Percentiles rank a stretch among this genome's conserved stretches.
These are phyloP conservation scores for Metschnikowia sp. DNA, from an alignment of 805 yeast species.

Conservation along the genomic window DNA sequence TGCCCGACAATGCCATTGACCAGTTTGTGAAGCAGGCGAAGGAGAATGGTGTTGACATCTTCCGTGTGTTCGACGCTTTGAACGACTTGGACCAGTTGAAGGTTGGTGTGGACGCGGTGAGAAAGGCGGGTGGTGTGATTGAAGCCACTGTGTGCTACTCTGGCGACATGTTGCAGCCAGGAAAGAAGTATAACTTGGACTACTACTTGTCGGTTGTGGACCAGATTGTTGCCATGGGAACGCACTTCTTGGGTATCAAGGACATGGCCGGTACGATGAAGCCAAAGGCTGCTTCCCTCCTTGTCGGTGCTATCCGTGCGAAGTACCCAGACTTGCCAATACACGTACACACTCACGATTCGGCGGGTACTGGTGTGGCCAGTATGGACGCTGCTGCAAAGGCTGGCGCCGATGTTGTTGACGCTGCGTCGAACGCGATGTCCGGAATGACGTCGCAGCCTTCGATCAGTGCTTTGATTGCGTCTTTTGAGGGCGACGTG, in stretches of 20 bases:
- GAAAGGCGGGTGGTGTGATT: conserved; percentile 97
- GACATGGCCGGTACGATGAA: conserved; percentile 99
- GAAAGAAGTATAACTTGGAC: conserved; percentile 91
- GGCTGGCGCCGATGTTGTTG: conserved; percentile 98
- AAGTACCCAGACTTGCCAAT: conserved; percentile 92
- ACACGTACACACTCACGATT: conserved; percentile 98
- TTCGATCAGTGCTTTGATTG: conserved; percentile 86
- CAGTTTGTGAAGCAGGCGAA: conserved; percentile 95
- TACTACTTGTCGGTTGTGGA: conserved; percentile 84
- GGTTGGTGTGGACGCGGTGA: conserved; percentile 97
- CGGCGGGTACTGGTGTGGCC: conserved; percentile 99
- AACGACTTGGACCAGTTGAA: conserved; percentile 94
- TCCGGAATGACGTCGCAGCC: conserved; percentile 99
- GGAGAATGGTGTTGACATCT: conserved; percentile 93
- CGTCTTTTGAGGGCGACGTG: conserved; percentile 84
- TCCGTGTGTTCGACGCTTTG: conserved; percentile 96
- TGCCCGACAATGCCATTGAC: conserved; percentile 98
- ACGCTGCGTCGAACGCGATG: conserved; percentile 95
- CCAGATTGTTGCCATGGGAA: conserved; percentile 86
- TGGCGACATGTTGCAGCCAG: conserved; percentile 96
- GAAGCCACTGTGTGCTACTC: conserved; percentile 98
- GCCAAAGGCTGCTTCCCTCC: conserved; percentile 84
- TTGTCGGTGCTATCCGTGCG: conserved; percentile 77
- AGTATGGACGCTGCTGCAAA: conserved; percentile 91
- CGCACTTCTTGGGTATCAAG: conserved; percentile 94